Base-by-base conservation (phyloP, 257 asterid species). In the Parsonsia alboflavescens region DNA sequence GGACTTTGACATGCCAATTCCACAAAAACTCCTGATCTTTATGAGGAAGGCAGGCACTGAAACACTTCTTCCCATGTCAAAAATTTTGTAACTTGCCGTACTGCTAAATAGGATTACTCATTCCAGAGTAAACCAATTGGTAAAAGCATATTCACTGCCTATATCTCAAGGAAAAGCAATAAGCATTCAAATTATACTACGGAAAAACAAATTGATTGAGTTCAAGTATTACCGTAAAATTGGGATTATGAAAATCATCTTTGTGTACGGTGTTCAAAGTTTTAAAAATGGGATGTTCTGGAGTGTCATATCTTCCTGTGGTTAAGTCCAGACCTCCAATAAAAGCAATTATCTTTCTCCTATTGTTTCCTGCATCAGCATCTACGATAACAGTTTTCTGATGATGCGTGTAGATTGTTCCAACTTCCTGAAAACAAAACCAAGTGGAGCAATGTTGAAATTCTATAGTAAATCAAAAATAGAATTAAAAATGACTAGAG, bases 241-340 rank as follows among this genome's bases (percentile, higher is more conserved):
- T 93, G 30, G 98, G 98, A 73, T 93, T 88, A 78, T 93, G 98
- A 77, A 78, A 90, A 83, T 93, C 98, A 8, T 90, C 92, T 77
- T 86, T 91, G 84, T 93, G 98, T 72, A 84, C 74, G 15, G 92
- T 90, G 48, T 90, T 52, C 81, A 93, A 78, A 4, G 97, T 87
- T 80, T 84, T 82, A 74, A 87, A 91, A 45, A 93, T 42, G 36
- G 88, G 87, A 74, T 91, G 98, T 5, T 86, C 65, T 56, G 91
- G 96, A 44, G 94, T 93, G 80, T 93, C 98, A 74, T 91, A 93
- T 86, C 98, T 87, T 72, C 98, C 98, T 54, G 79, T 89, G 87
- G 96, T 88, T 41, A 93, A 83, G 80, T 93, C 98, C 78, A 93
- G 94, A 36, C 98, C 98, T 57, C 98, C 98, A 67, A 93, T 84